A percentile compares a stretch with the other conserved stretches of the same genome.
phyloP scores from a whole-genome alignment of 2,329 filamentous ascomycete species.

The Chaetomium strumarium region DNA sequence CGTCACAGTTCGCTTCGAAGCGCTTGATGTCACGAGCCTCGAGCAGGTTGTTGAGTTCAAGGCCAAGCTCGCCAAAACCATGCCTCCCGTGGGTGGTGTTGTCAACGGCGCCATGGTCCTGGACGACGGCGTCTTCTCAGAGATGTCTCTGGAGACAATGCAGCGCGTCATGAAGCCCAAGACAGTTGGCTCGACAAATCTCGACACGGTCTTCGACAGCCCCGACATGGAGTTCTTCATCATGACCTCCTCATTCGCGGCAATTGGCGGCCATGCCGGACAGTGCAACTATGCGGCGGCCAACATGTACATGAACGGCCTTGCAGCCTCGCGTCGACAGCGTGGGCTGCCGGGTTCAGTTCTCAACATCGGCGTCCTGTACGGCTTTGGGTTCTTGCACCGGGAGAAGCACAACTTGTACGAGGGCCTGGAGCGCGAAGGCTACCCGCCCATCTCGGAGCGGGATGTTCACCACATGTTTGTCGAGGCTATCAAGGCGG shows the following conservation, averaged over 20 bases:
- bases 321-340: conserved; percentile 33
- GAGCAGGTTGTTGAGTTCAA: conserved; percentile 29
- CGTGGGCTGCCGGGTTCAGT: conserved; percentile 34
- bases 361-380: conserved; percentile 42
- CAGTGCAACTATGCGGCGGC: conserved; percentile 42
- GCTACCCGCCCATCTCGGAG: conserved; percentile 45
- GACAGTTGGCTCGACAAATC: conserved; percentile 35
- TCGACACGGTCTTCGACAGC: conserved; percentile 33
- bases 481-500: conserved; percentile 43
- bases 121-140: conserved; percentile 37
- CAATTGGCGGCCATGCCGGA: conserved; percentile 38
- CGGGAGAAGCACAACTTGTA: conserved; percentile 38
- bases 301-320: conserved; percentile 44
- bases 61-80: conserved; percentile 13
- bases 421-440: conserved; percentile 36
- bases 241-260: conserved; percentile 42
- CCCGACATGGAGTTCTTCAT: conserved; percentile 39
- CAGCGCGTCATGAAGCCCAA: conserved; percentile 37
- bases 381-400: conserved; percentile 39
- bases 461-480: conserved; percentile 47
- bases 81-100: conserved; percentile 34
- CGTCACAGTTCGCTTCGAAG: conserved; percentile 23
- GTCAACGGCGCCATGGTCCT: conserved; percentile 43
- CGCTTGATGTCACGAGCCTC: conserved; percentile 28
- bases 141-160: conserved; percentile 36